Evolutionary conservation across 1,139 yeast species (phyloP), one percentile per base, ranked within the genome.

Genomic region (Blastobotrys arbuscula): DNA sequence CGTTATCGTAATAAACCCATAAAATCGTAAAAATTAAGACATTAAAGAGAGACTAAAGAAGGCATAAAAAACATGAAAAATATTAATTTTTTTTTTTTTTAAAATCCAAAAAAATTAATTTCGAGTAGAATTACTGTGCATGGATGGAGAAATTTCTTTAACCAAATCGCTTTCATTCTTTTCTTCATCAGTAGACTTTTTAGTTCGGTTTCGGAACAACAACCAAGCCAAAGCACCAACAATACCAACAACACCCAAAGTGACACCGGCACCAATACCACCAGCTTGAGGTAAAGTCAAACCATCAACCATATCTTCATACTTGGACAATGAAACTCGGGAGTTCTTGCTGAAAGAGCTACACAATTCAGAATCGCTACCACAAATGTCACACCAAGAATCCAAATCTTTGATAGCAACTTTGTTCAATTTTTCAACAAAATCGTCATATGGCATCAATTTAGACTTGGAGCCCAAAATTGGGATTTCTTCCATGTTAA

Each of bases 231-330:
- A 20, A 16, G 50, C 53, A 39, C 58, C 65, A 20, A 46, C 50
- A 30, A 60, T 39, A 19, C 65, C 53, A 53, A 70, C 55, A 4
- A 70, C 75, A 49, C 71, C 73, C 46, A 73, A 58, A 21, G 76
- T 73, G 40, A 70, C 73, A 58, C 76, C 77, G n/a, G 77, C 77
- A 46, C 77, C 77, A 53, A 73, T 72, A 50, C 77, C 77, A 51
- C 76, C 76, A 30, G 76, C 77, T 38, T 54, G 75, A 9, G 74
- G 75, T 18, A 63, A 58, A 6, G 69, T 50, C 45, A 72, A 50
- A 24, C 66, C 35, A 20, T 55, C 55, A 15, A 52, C 50, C 35
- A 67, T 50, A 39, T 62, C 52, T 31, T 62, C 52, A 26, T 53
- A 51, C 28, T 62, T 54, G 24, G 51, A 50, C 46, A 59, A 60